Base-by-base conservation (phyloP, 1,284 basidiomycete genomes). In the Cryptococcus hybrid region DNA sequence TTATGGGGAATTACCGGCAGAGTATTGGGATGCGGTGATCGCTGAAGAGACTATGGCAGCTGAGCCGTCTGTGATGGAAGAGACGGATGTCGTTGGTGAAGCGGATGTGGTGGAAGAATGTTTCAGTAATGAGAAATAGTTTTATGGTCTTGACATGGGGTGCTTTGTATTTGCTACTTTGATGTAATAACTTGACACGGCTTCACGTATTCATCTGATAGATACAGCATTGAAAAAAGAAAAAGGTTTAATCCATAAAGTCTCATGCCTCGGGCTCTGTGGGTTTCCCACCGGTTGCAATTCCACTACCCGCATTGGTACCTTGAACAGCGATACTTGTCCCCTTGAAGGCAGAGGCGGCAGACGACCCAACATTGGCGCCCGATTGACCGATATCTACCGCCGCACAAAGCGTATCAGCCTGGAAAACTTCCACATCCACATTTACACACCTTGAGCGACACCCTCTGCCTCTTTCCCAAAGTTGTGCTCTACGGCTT, bases 401-500 rank as follows among this genome's bases (percentile, higher is more conserved):
- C 3, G 3, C 30, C 30, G 24, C 30, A 30, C 18, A 46, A 35
- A 18, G 15, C 11, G 7, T 13, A 9, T 44, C 9, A 36, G 38
- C 12, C 13, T 42, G 7, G 30, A 7, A n/a, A 3, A 18, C n/a
- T n/a, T n/a, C n/a, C n/a, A n/a, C n/a, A n/a, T n/a, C n/a, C n/a
- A n/a, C n/a, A n/a, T n/a, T n/a, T n/a, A 18, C n/a, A 60, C 68
- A 73, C 73, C 66, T 55, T 72, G 63, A 9, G 73, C 71, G 11
- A 72, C 70, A 11, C 47, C 45, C 7, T 71, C 69, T 4, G 67
- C 66, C 48, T 69, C 61, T 51, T 58, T 64, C 5, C 71, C 70
- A 55, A 65, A 70, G 44, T 69, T 65, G 49, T 71, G 67, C 39
- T 72, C 71, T n/a, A 77, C 64, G 11, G 70, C 71, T 51, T 62